Evolutionary conservation across 257 asterid genomes (phyloP), one percentile per base, ranked within the genome.

Genomic region (Misopates orontium): DNA sequence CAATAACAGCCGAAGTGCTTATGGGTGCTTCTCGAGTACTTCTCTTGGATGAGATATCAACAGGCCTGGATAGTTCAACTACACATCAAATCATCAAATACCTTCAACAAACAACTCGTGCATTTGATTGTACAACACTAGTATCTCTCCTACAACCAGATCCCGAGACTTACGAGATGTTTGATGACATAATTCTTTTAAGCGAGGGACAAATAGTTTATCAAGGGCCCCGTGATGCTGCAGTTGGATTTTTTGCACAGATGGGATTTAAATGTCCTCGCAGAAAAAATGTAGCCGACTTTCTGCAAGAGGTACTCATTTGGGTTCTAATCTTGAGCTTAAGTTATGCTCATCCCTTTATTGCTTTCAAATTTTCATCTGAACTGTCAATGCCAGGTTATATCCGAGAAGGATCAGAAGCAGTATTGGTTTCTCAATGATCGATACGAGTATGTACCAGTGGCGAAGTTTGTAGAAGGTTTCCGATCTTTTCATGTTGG

Each of bases 21-120:
- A 79, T 91, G 88, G 98, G 98, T 75, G 83, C 95, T 50, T 81
- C 95, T 56, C 82, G 93, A 70, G 95, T 84, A 42, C 88, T 86
- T 70, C 68, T 91, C 69, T 80, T 91, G 94, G 98, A 91, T 73
- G 98, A 91, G 81, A 91, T 91, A 71, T 91, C 98, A 32, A 91
- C 91, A 1, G 98, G 98, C 32, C 74, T 91, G 40, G 98, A 91
- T 78, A 91, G 95, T 73, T 91, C 98, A 19, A 88, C 98, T 22
- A 91, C 98, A 6, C 89, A 74, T 63, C 91, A 91, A 75, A 91
- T 91, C 70, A 77, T 91, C 72, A 83, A 82, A 41, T 84, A 90
- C 64, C 81, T 91, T 20, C 85, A 74, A 67, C 90, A 91, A 69
- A 73, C 86, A 20, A 82, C 88, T 44, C 92, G 71, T 71, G 83